A percentile compares a stretch with the other conserved stretches of the same genome.
These are phyloP conservation scores for Phalaenopsis aphrodite DNA, from an alignment of 106 monocot genomes.

Conservation along the genomic window DNA sequence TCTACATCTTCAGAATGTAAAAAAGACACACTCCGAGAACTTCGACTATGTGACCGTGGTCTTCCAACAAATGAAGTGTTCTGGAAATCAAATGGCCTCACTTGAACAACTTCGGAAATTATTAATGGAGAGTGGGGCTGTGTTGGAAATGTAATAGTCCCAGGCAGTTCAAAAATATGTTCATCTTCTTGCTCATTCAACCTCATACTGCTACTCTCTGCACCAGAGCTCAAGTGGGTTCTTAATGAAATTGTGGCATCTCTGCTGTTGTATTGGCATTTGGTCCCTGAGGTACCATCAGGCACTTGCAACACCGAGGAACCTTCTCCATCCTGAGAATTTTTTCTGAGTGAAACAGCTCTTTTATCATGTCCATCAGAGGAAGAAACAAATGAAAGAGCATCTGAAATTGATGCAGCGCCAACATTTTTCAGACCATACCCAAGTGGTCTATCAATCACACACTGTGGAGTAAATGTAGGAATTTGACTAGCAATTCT, in stretches of 20 bases:
- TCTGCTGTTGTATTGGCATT: too few species aligned
- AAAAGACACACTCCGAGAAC: conserved; percentile 12
- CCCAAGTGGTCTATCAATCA: neutral
- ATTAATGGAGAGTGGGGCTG: conserved; percentile 11
- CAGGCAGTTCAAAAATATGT: too few species aligned
- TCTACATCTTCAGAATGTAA: conserved; percentile 24
- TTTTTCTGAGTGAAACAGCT: conserved; percentile 15
- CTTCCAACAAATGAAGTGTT: conserved; percentile 7
- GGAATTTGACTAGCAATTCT: conserved; percentile 9
- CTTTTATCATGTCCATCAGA: conserved; percentile 14
- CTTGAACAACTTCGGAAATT: conserved; percentile 12
- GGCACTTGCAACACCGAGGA: too few species aligned
- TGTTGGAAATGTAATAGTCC: conserved; percentile 3
- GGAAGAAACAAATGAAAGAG: conserved; percentile 20
- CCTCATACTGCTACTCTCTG: too few species aligned
- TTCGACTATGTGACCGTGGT: conserved; percentile 14
- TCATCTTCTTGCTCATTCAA: too few species aligned
- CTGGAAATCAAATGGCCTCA: conserved; percentile 6
- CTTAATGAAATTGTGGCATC: too few species aligned
- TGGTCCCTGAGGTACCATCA: too few species aligned
- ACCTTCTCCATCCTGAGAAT: too few species aligned
- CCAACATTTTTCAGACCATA: neutral
- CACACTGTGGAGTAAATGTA: conserved; percentile 9
- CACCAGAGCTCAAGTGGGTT: too few species aligned
- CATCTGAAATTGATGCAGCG: conserved; percentile 15